Percentiles rank a stretch among this genome's conserved stretches.
These are phyloP conservation scores for Xylaria sp. DNA, from an alignment of 2,329 filamentous ascomycete species.

Conservation along the genomic window DNA sequence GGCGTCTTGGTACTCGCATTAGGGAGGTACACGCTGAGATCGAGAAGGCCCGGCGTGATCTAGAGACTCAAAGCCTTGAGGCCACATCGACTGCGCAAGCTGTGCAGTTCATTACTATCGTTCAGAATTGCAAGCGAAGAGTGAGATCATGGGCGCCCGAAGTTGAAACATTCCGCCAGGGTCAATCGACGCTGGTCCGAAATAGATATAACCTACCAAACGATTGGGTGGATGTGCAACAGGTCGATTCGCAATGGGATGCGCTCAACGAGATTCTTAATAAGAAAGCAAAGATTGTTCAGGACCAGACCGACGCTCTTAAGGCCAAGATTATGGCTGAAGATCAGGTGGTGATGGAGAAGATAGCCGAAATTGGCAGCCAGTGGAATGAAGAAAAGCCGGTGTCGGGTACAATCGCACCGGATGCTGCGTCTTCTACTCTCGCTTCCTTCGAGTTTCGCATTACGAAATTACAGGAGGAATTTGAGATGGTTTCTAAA, in stretches of 20 bases:
- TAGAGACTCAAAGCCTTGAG: slow-evolving; percentile 91
- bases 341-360: slow-evolving; percentile 87
- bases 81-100: slow-evolving; percentile 95
- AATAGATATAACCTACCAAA: slow-evolving; percentile 92
- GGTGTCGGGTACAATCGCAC: slow-evolving; percentile 90
- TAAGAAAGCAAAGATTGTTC: slow-evolving; percentile 92
- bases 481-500: slow-evolving; percentile 91
- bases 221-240: slow-evolving; percentile 95
- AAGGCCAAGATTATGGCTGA: slow-evolving; percentile 94
- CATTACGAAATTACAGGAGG: slow-evolving; percentile 82
- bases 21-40: slow-evolving; percentile 91
- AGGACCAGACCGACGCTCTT: slow-evolving; percentile 93
- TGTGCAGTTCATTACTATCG: slow-evolving; percentile 97
- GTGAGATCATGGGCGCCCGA: slow-evolving; percentile 94
- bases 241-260: slow-evolving; percentile 95
- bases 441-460: slow-evolving; percentile 82
- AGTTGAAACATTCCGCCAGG: slow-evolving; percentile 93
- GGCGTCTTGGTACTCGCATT: slow-evolving; percentile 86
- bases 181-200: slow-evolving; percentile 87
- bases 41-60: slow-evolving; percentile 84
- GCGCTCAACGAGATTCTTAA: slow-evolving; percentile 89
- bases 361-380: slow-evolving; percentile 80
- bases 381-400: slow-evolving; percentile 98
- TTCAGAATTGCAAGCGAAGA: slow-evolving; percentile 94
- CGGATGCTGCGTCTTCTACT: slow-evolving; percentile 83